Conservation (phyloP, 2,329 filamentous ascomycete genomes). For the Penicillium fuscoglaucum region DNA sequence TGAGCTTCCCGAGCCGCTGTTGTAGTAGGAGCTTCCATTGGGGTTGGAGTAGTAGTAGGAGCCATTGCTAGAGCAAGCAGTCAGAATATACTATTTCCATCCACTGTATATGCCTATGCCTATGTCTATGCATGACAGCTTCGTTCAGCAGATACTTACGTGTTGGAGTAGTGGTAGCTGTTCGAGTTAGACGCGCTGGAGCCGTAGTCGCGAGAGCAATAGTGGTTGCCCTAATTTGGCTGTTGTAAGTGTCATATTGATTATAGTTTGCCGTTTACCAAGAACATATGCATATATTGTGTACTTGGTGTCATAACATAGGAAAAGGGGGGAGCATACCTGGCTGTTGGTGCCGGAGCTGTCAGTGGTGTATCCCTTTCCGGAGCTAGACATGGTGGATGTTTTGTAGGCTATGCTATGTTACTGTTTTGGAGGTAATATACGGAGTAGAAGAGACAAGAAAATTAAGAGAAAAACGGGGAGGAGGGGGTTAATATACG, state of each 20-base stretch:
- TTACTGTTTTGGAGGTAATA: background rate
- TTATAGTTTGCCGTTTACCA: background rate
- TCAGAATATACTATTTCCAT: background rate
- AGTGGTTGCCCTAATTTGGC: conserved; percentile 62
- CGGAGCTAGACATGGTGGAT: conserved; percentile 19
- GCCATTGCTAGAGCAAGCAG: conserved; percentile 51
- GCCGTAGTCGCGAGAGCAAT: conserved; percentile 65
- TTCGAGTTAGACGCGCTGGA: conserved; percentile 57
- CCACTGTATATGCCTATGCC: background rate
- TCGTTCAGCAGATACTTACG: conserved; percentile 38
- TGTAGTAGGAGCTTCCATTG: conserved; percentile 68
- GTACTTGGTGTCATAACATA: background rate
- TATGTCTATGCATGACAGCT: background rate
- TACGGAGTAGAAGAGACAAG: background rate
- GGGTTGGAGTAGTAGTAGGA: conserved; percentile 75
- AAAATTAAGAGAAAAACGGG: background rate
- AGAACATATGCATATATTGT: background rate
- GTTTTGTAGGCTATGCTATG: background rate
- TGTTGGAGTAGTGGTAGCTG: conserved; percentile 64
- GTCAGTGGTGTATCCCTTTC: conserved; percentile 41
- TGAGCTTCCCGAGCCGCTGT: conserved; percentile 58
- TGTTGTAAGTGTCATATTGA: background rate
- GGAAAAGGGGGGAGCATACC: conserved; percentile 41
- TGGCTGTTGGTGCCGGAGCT: conserved; percentile 62
- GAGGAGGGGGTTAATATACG: background rate